Evolutionary conservation across 2,329 filamentous ascomycete species (phyloP), one percentile per base, ranked within the genome.

Genomic region (Pseudomassariella vexata): DNA sequence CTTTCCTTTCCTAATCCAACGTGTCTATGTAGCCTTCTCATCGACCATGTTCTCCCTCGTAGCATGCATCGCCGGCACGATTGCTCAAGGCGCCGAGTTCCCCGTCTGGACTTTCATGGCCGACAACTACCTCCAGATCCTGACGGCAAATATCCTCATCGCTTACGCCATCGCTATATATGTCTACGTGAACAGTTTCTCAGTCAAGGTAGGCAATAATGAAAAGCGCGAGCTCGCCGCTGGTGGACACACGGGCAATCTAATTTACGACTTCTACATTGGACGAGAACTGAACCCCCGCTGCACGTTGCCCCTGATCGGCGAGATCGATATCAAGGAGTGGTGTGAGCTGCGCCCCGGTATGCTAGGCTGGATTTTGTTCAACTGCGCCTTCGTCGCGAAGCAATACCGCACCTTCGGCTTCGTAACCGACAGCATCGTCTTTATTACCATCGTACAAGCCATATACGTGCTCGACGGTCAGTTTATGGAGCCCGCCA

Each of bases 261-360:
- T 87, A 41, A 61, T 95, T 22, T 95, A 96, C 57, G 90, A 96
- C 60, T 96, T 87, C 79, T 96, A 88, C 63, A 95, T 96, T 44
- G 90, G 90, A 14, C 85, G 90, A 18, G 90, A 96, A 59, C 78
- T 96, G 39, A 96, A 96, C 62, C 90, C 90, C 3, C 85, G 89
- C 29, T 60, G 94, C 38, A 76, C 71, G 0, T 63, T 95, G 16
- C 88, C 88, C 3, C 57, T 94, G 29, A 70, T 95, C 42, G 86
- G 87, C 37, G 83, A 87, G 47, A 71, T 95, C 30, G 90, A 96
- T 52, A 82, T 96, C 60, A 95, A 95, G 62, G 71, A 81, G 38
- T 95, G 82, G 58, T 84, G 84, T 58, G 90, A 96, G 62, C 70
- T 95, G 50, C 80, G 90, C n/a, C 90, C 90, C 0, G 90, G 90